Percentiles rank a stretch among this genome's conserved stretches.
phyloP scores from a whole-genome alignment of 108 stramenopile genomes.

The Pseudonitzschia multistriata region DNA sequence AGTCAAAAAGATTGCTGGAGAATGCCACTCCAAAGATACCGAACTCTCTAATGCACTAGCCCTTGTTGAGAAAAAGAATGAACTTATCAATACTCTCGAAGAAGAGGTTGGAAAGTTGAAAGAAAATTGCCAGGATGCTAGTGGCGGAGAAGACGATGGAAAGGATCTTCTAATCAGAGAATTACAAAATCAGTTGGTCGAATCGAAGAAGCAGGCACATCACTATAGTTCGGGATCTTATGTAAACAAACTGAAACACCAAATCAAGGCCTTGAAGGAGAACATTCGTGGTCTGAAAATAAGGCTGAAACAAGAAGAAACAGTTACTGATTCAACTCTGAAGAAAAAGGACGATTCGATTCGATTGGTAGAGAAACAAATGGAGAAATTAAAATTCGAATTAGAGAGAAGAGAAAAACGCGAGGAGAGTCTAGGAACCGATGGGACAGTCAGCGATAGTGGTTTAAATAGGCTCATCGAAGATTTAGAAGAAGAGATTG shows the following conservation, averaged over 20 bases:
- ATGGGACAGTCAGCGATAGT: neutral
- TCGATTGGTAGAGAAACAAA: conserved; percentile 14
- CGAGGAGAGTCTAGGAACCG: neutral
- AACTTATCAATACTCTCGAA: neutral
- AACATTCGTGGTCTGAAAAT: conserved; percentile 14
- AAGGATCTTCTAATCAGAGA: conserved; percentile 15
- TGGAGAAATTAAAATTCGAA: conserved; percentile 15
- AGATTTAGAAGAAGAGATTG: conserved; percentile 34
- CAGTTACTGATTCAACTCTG: neutral
- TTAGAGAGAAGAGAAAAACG: conserved; percentile 19
- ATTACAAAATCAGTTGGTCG: conserved; percentile 22
- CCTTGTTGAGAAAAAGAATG: neutral
- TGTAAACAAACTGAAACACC: conserved; percentile 18
- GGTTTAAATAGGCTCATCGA: conserved; percentile 19
- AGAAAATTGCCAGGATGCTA: neutral
- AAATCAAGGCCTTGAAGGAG: conserved; percentile 25
- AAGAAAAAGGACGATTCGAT: conserved; percentile 26
- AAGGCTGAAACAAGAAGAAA: conserved; percentile 14
- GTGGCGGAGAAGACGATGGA: neutral
- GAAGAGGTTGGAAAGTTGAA: neutral
- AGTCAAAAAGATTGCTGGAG: neutral
- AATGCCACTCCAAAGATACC: neutral
- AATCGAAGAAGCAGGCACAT: conserved; percentile 12
- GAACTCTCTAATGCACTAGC: neutral
- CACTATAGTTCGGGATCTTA: conserved; percentile 12